phyloP scores from a whole-genome alignment of 495 filamentous ascomycete species.

The Podospora anserina region DNA sequence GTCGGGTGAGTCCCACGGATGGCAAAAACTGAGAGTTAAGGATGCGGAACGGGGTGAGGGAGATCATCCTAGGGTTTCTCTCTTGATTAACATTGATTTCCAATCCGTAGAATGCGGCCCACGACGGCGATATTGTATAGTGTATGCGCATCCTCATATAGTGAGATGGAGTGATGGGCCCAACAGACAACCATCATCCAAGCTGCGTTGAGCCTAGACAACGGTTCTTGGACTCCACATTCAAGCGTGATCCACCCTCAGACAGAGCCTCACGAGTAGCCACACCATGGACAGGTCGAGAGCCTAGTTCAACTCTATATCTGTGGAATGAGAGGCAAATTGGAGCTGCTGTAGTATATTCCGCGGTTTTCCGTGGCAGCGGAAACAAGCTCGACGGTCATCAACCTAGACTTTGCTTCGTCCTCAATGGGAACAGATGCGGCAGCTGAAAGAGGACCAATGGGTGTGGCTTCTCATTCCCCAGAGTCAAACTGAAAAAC shows the following conservation, averaged over 20 bases:
- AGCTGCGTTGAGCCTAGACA: not conserved
- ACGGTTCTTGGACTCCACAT: not conserved
- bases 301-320: too few relatives aligned
- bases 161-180: not conserved
- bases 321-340: too few relatives aligned
- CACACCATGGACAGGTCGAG: not conserved
- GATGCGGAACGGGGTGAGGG: not conserved
- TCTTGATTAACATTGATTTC: not conserved
- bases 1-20: not conserved
- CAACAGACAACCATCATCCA: not conserved
- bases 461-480: too few relatives aligned
- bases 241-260: not conserved
- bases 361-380: too few relatives aligned
- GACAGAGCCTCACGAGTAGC: not conserved
- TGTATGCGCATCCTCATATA: not conserved
- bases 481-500: too few relatives aligned
- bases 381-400: too few relatives aligned
- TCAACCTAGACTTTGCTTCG: too few relatives aligned
- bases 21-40: not conserved
- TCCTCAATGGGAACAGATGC: too few relatives aligned
- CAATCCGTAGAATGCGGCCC: not conserved
- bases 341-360: too few relatives aligned
- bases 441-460: too few relatives aligned
- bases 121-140: not conserved
- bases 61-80: not conserved